Evolutionary conservation across 2,329 filamentous ascomycete species (phyloP).

Genomic region (Xylaria sp.): DNA sequence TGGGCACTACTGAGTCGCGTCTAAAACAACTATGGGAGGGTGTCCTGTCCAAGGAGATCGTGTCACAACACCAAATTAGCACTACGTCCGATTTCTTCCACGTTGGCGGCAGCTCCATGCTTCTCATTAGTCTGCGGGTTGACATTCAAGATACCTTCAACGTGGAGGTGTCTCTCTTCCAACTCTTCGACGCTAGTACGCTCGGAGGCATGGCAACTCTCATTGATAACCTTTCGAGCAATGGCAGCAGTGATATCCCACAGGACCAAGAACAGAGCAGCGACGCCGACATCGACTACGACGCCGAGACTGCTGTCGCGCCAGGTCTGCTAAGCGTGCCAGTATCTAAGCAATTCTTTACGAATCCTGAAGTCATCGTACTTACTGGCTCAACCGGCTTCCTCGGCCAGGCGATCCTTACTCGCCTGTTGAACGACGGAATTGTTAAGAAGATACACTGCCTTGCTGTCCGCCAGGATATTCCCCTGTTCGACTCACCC

Average conservation of each 20-base stretch:
- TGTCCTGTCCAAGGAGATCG: conserved; percentile 21
- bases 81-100: conserved; percentile 40
- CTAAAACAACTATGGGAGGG: conserved; percentile 12
- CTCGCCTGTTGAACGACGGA: conserved; percentile 49
- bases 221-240: conserved; percentile 20
- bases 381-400: conserved; percentile 56
- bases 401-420: conserved; percentile 54
- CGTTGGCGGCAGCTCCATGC: conserved; percentile 42
- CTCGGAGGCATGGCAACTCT: conserved; percentile 37
- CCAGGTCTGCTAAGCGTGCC: background rate
- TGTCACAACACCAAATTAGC: conserved; percentile 13
- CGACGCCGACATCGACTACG: conserved; percentile 50
- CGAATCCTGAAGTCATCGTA: conserved; percentile 45
- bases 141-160: conserved; percentile 27
- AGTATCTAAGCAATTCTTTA: conserved; percentile 1
- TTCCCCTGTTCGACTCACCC: conserved; percentile 47
- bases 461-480: conserved; percentile 52
- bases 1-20: background rate
- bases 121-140: conserved; percentile 32
- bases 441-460: conserved; percentile 56
- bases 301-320: conserved; percentile 50
- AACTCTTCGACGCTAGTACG: conserved; percentile 36
- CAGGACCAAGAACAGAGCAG: conserved; percentile 2
- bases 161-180: conserved; percentile 19
- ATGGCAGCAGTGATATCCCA: background rate